Percentiles rank a stretch among this genome's conserved stretches.
Evolutionary conservation across 2,329 filamentous ascomycete genomes (phyloP).

Genomic region (Chrysoporthe austroafricana): DNA sequence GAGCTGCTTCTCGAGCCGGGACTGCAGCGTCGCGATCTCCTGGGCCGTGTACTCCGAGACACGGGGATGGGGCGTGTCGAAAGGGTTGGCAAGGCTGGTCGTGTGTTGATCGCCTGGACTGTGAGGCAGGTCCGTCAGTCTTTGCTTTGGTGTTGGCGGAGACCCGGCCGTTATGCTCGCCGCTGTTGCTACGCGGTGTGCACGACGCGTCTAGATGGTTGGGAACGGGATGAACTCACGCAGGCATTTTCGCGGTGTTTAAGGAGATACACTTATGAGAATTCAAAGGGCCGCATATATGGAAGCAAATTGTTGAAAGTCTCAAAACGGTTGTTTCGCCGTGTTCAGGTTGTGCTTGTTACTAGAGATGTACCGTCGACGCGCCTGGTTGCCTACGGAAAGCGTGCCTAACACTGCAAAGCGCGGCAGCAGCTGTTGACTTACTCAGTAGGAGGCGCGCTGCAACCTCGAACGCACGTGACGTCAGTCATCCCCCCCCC

Average conservation of each 20-base stretch:
- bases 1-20: constrained; percentile 86
- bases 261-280: constrained; percentile 11
- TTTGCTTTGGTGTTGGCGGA: neutral
- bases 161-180: neutral
- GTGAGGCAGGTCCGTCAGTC: constrained; percentile 24
- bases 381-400: constrained; percentile 17
- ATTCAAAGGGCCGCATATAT: neutral
- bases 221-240: constrained; percentile 40
- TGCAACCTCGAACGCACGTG: constrained; percentile 16
- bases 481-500: constrained; percentile 6
- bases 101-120: constrained; percentile 72
- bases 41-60: constrained; percentile 84
- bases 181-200: neutral
- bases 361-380: constrained; percentile 18
- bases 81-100: constrained; percentile 72
- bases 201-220: constrained; percentile 18
- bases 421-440: neutral
- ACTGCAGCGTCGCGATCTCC: constrained; percentile 86
- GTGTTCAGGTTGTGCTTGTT: neutral
- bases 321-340: neutral
- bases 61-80: constrained; percentile 70
- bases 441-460: neutral
- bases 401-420: constrained; percentile 16
- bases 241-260: constrained; percentile 44
- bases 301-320: neutral